Evolutionary conservation across 148 eudicot genomes (phyloP).

Genomic region (Camellia lanceoleosa): DNA sequence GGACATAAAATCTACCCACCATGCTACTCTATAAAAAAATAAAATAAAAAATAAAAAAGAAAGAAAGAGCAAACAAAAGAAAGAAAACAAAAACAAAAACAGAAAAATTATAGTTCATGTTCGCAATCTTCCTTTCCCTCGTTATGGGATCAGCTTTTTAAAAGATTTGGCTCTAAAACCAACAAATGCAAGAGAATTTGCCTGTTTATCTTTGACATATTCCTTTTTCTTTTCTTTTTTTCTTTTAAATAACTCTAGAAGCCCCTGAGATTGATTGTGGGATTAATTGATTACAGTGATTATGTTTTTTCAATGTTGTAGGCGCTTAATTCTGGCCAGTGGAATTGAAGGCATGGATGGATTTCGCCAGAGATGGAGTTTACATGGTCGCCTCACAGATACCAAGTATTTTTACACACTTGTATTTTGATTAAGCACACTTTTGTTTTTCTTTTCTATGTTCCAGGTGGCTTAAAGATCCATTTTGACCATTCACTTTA

Average conservation of each 20-base stretch:
- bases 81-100: too few relatives aligned
- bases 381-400: slow-evolving; percentile 57
- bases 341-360: slow-evolving; percentile 90
- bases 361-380: slow-evolving; percentile 96
- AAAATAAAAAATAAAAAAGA: too few relatives aligned
- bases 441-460: neutral
- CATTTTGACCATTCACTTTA: neutral
- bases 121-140: neutral
- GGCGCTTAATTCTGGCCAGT: slow-evolving; percentile 95
- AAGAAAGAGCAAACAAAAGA: too few relatives aligned
- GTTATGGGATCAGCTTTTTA: neutral
- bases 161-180: neutral
- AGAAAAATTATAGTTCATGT: neutral
- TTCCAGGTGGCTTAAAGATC: neutral
- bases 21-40: neutral
- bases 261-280: neutral
- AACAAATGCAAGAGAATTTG: neutral
- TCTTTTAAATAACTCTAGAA: neutral
- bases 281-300: neutral
- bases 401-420: slow-evolving; percentile 31
- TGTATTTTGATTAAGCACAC: neutral
- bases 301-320: slow-evolving; percentile 14
- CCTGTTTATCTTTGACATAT: neutral
- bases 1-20: too few relatives aligned
- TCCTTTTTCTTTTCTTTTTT: neutral